Conservation (phyloP, 805 yeast species). For the Wickerhamiella galacta region DNA sequence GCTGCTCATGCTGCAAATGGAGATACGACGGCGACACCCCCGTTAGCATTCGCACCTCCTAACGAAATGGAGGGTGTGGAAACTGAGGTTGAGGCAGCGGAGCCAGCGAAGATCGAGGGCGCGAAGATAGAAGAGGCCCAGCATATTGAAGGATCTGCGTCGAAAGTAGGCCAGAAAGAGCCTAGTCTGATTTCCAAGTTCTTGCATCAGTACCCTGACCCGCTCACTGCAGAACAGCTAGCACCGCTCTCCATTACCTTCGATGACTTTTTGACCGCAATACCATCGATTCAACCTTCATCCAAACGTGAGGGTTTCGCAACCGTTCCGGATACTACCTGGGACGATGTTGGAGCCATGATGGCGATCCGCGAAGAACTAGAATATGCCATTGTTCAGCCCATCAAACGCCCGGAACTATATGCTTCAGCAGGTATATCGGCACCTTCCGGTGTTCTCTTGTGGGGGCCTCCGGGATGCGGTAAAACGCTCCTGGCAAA, state of each 20-base stretch:
- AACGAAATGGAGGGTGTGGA: too few relatives aligned
- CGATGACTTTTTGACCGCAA: conserved; percentile 66
- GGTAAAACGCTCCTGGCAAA: conserved; percentile 93
- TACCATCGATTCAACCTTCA: conserved; percentile 91
- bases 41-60: too few relatives aligned
- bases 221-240: conserved; percentile 60
- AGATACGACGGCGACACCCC: too few relatives aligned
- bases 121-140: conserved; percentile 1
- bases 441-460: conserved; percentile 90
- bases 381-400: conserved; percentile 95
- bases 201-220: conserved; percentile 56
- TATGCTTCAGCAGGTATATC: conserved; percentile 82
- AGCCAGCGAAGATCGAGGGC: conserved; percentile 2
- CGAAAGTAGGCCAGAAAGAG: neutral
- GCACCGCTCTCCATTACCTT: conserved; percentile 58
- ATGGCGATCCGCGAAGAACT: conserved; percentile 66
- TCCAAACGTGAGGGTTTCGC: conserved; percentile 98
- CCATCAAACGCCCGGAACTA: conserved; percentile 80
- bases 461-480: conserved; percentile 99
- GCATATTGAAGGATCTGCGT: conserved; percentile 4
- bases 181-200: conserved; percentile 25
- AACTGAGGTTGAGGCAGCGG: conserved; percentile 22
- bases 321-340: conserved; percentile 91
- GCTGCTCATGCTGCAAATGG: too few relatives aligned
- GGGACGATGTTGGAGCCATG: conserved; percentile 91